Conservation (phyloP, 768 basidiomycete species). For the Lenzites betulinus region DNA sequence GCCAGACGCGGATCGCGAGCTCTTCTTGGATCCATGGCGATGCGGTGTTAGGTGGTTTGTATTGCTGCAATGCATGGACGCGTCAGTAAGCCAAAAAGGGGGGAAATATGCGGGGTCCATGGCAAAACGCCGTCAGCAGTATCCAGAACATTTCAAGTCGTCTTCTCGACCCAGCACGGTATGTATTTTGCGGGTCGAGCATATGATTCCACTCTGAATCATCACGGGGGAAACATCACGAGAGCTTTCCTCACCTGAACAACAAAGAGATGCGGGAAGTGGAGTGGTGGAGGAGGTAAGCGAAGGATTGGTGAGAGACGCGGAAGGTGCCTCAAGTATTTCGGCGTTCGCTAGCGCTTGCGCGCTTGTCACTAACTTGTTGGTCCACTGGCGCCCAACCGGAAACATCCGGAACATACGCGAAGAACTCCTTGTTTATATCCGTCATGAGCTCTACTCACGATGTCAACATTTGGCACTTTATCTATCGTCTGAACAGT, state of each 20-base stretch:
- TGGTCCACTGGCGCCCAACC: too few relatives aligned
- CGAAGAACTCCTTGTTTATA: too few relatives aligned
- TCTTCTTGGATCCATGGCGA: conserved; percentile 74
- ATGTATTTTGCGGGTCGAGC: conserved; percentile 55
- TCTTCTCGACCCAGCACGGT: conserved; percentile 62
- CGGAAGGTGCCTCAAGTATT: too few relatives aligned
- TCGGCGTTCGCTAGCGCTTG: too few relatives aligned
- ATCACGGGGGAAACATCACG: conserved; percentile 43
- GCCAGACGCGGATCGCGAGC: conserved; percentile 80
- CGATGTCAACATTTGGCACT: too few relatives aligned
- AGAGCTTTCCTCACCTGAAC: neutral
- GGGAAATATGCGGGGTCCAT: neutral
- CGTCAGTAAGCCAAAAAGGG: neutral
- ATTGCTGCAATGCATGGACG: neutral
- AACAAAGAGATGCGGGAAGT: neutral
- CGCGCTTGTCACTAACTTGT: too few relatives aligned
- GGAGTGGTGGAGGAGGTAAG: neutral
- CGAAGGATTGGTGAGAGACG: neutral
- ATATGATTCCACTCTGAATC: conserved; percentile 92
- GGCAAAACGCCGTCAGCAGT: conserved; percentile 73
- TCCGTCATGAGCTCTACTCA: too few relatives aligned
- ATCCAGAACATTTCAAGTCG: conserved; percentile 88
- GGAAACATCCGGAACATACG: too few relatives aligned
- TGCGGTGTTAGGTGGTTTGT: neutral
- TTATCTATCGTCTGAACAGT: too few relatives aligned